Conservation (phyloP, 1,284 basidiomycete genomes). For the Apiotrichum laibachii region DNA sequence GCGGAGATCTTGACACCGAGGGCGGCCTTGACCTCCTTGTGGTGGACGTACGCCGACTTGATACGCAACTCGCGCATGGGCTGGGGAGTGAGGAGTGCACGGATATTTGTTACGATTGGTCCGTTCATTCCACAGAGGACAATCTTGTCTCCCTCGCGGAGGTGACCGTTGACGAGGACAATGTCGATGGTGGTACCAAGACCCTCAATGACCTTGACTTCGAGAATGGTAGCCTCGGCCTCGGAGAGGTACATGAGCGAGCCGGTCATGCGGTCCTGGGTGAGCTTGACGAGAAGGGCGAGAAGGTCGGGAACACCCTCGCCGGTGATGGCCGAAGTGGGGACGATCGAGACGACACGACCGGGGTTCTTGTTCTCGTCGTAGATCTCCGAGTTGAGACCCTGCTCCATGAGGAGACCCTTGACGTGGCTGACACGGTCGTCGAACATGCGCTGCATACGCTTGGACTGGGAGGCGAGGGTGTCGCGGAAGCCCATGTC, state of each 20-base stretch:
- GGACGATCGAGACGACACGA: conserved; percentile 91
- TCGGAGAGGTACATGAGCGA: conserved; percentile 97
- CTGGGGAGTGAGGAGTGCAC: conserved; percentile 93
- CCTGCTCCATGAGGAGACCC: conserved; percentile 94
- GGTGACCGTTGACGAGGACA: conserved; percentile 89
- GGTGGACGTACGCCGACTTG: conserved; percentile 97
- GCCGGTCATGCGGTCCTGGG: conserved; percentile 97
- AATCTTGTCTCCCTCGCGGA: conserved; percentile 90
- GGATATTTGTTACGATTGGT: conserved; percentile 91
- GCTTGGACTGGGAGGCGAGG: conserved; percentile 74
- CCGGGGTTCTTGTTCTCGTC: conserved; percentile 98
- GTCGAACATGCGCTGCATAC: conserved; percentile 89
- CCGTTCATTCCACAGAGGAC: conserved; percentile 97
- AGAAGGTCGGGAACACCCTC: conserved; percentile 99
- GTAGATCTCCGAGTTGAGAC: conserved; percentile 91
- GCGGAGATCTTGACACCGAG: conserved; percentile 96
- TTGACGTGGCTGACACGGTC: conserved; percentile 82
- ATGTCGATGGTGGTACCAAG: conserved; percentile 98
- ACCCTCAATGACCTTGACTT: conserved; percentile 99
- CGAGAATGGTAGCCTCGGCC: conserved; percentile 97
- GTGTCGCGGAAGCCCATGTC: conserved; percentile 91
- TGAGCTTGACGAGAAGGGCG: conserved; percentile 93
- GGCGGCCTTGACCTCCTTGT: conserved; percentile 97
- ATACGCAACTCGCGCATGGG: conserved; percentile 93
- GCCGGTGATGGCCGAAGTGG: conserved; percentile 95